Conservation (phyloP, 129 eudicot species). For the Lactuca saligna region DNA sequence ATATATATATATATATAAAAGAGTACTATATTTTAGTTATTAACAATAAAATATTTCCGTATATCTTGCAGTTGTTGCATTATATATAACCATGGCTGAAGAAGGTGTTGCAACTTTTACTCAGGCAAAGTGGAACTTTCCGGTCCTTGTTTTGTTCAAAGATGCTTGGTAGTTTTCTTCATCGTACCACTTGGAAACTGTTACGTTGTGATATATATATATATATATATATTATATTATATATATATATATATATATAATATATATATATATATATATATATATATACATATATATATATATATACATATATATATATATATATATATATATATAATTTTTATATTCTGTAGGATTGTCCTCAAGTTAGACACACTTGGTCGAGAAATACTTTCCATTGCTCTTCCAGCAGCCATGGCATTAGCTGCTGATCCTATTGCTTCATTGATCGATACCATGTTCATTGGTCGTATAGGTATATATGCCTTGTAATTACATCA, state of each 20-base stretch:
- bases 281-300: too few relatives aligned
- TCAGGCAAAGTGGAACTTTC: constrained; percentile 41
- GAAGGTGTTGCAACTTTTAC: constrained; percentile 28
- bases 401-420: constrained; percentile 86
- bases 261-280: too few relatives aligned
- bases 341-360: constrained; percentile 35
- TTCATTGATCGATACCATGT: constrained; percentile 76
- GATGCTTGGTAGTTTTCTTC: constrained; percentile 48
- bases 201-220: too few relatives aligned
- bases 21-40: too few relatives aligned
- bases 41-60: too few relatives aligned
- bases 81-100: background rate
- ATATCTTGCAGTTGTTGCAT: too few relatives aligned
- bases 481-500: background rate
- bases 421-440: constrained; percentile 89
- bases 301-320: too few relatives aligned
- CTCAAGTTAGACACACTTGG: constrained; percentile 80
- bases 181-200: too few relatives aligned
- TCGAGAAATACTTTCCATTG: constrained; percentile 57
- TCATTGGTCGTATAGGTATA: constrained; percentile 57
- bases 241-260: too few relatives aligned
- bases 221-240: too few relatives aligned
- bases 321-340: background rate
- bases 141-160: constrained; percentile 62
- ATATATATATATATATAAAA: too few relatives aligned